Percentiles rank a stretch among this genome's conserved stretches.
Conservation (phyloP, 345 rosid species). For the Stellera chamaejasme region DNA sequence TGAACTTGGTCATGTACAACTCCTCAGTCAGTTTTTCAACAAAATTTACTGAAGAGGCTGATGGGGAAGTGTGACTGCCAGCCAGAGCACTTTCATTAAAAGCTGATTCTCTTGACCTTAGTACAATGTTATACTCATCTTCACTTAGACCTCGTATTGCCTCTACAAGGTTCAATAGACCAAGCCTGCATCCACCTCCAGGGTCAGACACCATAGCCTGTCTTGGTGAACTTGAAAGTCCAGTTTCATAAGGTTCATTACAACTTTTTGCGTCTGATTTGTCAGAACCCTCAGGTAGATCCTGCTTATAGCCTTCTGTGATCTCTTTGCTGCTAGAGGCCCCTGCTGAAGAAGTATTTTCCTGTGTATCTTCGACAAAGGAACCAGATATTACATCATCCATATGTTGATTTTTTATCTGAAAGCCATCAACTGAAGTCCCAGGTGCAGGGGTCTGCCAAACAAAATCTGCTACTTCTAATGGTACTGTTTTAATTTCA, state of each 20-base stretch:
- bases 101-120: conserved; percentile 33
- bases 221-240: conserved; percentile 16
- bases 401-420: conserved; percentile 9
- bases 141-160: conserved; percentile 41
- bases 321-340: conserved; percentile 8
- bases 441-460: conserved; percentile 10
- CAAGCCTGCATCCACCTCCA: conserved; percentile 23
- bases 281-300: conserved; percentile 27
- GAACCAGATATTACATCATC: conserved; percentile 16
- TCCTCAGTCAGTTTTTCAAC: conserved; percentile 55
- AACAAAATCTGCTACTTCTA: too few species aligned
- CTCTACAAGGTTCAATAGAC: conserved; percentile 39
- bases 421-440: conserved; percentile 10
- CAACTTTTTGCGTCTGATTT: conserved; percentile 22
- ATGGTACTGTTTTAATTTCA: too few species aligned
- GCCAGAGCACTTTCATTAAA: conserved; percentile 21
- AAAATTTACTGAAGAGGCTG: conserved; percentile 5
- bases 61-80: not conserved
- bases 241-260: conserved; percentile 27
- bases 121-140: conserved; percentile 44
- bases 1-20: conserved; percentile 37
- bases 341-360: conserved; percentile 13
- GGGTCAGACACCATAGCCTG: conserved; percentile 13
- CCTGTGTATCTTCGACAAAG: conserved; percentile 17
- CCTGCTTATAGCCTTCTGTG: conserved; percentile 26